These are phyloP conservation scores for Knoxdaviesia proteae DNA, from an alignment of 2,329 filamentous ascomycete genomes.

Conservation along the genomic window DNA sequence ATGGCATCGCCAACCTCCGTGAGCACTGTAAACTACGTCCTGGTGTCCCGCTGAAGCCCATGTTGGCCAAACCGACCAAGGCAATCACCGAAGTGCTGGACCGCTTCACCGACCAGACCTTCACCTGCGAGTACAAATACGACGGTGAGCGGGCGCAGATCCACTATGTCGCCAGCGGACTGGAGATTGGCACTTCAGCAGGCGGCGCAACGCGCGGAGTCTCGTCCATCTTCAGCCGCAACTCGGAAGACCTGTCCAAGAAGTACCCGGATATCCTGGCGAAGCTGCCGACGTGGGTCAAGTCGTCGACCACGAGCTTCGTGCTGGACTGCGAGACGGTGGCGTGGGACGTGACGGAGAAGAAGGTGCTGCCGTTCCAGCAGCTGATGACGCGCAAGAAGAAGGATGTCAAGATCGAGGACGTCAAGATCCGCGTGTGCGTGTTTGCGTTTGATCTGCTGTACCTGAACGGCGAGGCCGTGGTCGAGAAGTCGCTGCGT, in stretches of 20 bases:
- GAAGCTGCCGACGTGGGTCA: conserved; percentile 78
- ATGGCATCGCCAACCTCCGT: conserved; percentile 65
- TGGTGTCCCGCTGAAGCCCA: conserved; percentile 87
- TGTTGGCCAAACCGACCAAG: conserved; percentile 97
- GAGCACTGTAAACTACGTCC: conserved; percentile 82
- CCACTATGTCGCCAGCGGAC: conserved; percentile 66
- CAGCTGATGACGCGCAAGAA: conserved; percentile 95
- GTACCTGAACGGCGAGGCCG: conserved; percentile 75
- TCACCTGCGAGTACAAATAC: conserved; percentile 98
- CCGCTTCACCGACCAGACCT: conserved; percentile 83
- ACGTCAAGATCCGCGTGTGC: conserved; percentile 91
- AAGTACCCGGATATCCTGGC: conserved; percentile 93
- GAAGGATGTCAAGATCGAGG: conserved; percentile 89
- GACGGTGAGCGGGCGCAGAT: conserved; percentile 97
- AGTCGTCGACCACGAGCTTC: conserved; percentile 76
- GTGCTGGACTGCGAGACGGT: conserved; percentile 98
- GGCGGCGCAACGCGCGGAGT: conserved; percentile 40
- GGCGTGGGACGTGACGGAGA: conserved; percentile 84
- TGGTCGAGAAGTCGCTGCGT: conserved; percentile 71
- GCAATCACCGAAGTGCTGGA: conserved; percentile 95
- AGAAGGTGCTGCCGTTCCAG: conserved; percentile 93
- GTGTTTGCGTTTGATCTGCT: conserved; percentile 92
- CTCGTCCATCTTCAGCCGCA: conserved; percentile 86
- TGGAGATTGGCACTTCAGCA: conserved; percentile 44
- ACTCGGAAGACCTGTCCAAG: conserved; percentile 90